Conservation (phyloP, 345 rosid species). For the Hirschfeldia incana region DNA sequence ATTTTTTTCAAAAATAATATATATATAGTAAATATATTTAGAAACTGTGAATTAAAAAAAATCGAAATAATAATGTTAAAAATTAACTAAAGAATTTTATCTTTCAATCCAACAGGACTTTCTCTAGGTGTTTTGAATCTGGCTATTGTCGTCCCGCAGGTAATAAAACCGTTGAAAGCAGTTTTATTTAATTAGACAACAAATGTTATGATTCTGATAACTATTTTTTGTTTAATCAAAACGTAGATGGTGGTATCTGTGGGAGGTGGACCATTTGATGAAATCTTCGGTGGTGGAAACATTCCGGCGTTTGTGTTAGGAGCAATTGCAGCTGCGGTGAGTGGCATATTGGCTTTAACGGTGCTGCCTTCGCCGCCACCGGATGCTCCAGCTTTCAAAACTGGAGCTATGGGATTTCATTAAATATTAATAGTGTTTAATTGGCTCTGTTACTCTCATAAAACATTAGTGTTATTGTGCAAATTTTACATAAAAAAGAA, state of each 20-base stretch:
- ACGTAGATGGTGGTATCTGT: conserved; percentile 72
- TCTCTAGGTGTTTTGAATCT: conserved; percentile 40
- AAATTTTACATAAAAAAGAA: conserved; percentile 24
- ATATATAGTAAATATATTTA: neutral
- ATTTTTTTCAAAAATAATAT: too few species aligned
- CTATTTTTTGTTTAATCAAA: neutral
- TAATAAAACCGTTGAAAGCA: conserved; percentile 9
- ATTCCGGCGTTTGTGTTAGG: conserved; percentile 73
- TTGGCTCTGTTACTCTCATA: conserved; percentile 25
- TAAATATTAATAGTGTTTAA: conserved; percentile 25
- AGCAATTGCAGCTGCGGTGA: conserved; percentile 61
- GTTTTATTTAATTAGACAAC: neutral
- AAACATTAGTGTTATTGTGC: conserved; percentile 34
- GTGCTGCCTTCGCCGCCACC: conserved; percentile 77
- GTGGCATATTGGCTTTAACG: conserved; percentile 60
- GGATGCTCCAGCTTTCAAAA: conserved; percentile 41
- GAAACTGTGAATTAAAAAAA: neutral
- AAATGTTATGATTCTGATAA: neutral
- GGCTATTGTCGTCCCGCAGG: conserved; percentile 44
- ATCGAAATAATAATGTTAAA: neutral
- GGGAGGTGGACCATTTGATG: conserved; percentile 70
- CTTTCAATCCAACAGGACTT: conserved; percentile 25
- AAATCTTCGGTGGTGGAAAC: conserved; percentile 83
- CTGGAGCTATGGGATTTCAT: conserved; percentile 42
- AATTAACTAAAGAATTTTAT: neutral